These are phyloP conservation scores for Pseudogymnoascus sp. DNA, from an alignment of 2,329 filamentous ascomycete genomes.

Conservation along the genomic window DNA sequence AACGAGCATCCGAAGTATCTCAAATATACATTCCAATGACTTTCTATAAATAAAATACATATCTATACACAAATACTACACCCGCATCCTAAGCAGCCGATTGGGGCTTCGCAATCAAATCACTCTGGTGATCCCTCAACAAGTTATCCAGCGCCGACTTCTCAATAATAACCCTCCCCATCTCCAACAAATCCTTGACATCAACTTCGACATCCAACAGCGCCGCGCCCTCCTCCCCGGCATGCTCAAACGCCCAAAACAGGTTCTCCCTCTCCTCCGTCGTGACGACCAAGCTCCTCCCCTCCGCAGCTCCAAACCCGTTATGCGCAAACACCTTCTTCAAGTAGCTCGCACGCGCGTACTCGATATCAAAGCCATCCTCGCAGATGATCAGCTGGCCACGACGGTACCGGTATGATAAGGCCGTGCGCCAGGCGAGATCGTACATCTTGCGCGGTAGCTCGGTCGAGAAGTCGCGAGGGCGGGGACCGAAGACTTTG, in stretches of 20 bases:
- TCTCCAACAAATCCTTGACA: constrained; percentile 87
- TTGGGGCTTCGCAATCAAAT: constrained; percentile 33
- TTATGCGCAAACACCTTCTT: constrained; percentile 62
- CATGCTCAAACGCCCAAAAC: constrained; percentile 54
- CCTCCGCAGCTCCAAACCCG: constrained; percentile 55
- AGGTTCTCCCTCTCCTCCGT: constrained; percentile 51
- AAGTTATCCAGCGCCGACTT: constrained; percentile 67
- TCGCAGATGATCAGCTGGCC: constrained; percentile 84
- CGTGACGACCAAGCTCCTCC: constrained; percentile 70
- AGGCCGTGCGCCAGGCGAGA: constrained; percentile 85
- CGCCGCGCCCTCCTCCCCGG: constrained; percentile 59
- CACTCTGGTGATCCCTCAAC: constrained; percentile 62
- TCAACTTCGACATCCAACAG: constrained; percentile 73
- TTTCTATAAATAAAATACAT: constrained; percentile 9
- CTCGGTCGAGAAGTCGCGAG: constrained; percentile 78
- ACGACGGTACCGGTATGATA: constrained; percentile 81
- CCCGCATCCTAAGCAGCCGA: neutral
- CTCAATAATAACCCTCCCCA: constrained; percentile 80
- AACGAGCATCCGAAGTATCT: neutral
- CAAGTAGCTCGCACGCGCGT: constrained; percentile 47
- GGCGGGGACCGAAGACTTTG: constrained; percentile 82
- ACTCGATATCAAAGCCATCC: constrained; percentile 59
- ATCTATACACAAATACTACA: constrained; percentile 7
- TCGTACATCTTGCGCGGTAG: constrained; percentile 89
- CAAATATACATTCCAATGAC: neutral